Base-by-base conservation (phyloP, 371 early-diverging fungal genomes). In the Mortierella sp. region DNA sequence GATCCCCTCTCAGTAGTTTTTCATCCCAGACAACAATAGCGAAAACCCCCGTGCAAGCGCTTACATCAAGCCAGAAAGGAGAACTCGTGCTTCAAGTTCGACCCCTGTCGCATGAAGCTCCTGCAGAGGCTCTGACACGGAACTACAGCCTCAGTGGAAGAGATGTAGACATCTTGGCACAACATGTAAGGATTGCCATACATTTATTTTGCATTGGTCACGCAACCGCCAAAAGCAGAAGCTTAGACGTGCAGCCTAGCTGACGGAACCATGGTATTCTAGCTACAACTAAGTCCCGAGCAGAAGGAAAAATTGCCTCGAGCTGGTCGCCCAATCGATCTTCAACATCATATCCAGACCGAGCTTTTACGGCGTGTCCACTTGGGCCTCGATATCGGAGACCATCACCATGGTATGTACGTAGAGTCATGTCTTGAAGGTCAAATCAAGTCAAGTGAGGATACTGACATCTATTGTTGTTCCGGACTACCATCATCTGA, bases 351-450 rank as follows among this genome's bases (percentile, higher is more conserved):
- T 43, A 72, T 72, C 14, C 72, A 72, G 18, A 66, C 58, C 9
- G 72, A 72, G 37, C n/a, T 72, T 53, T 45, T 62, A 59, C 67
- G 72, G 26, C 66, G 72, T 14, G 67, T 72, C 16, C 72, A 72
- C 45, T 48, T 72, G 15, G 72, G 72, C 26, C 66, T 72, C 28
- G 63, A 72, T n/a, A 62, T 72, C 14, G 72, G 67, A 5, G 67
- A 66, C n/a, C 67, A 58, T 14, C 62, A 66, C 25, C 62, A 45
- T 15, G 50, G 65, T 68, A 62, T 44, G 25, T 30, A 1, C 14
- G 7, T 5, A 37, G 5, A 37, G 9, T 9, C 37, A 37, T 9
- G 37, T 37, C 37, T 37, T 37, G 37, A 37, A 5, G n/a, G 37
- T 37, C 9, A 37, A 37, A 37, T 37, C 3, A 5, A 37, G 37